These are phyloP conservation scores for Penicillium sp. DNA, from an alignment of 2,329 filamentous ascomycete species.

Conservation along the genomic window DNA sequence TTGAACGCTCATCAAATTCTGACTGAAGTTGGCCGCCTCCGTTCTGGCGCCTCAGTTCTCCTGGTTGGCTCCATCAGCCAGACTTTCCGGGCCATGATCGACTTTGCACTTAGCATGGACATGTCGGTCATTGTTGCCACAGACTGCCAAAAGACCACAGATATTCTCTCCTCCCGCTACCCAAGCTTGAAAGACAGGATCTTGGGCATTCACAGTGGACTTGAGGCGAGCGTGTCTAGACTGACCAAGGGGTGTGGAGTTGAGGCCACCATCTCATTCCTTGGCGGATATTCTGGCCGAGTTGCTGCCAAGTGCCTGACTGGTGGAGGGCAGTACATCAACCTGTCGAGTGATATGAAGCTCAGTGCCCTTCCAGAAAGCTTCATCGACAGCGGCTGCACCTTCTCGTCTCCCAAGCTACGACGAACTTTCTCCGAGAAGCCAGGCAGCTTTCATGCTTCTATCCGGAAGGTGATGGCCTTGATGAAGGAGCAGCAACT, in stretches of 20 bases:
- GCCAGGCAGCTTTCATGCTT: constrained; percentile 17
- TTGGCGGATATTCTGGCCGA: constrained; percentile 16
- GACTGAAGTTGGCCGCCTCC: constrained; percentile 14
- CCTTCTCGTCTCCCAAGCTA: constrained; percentile 20
- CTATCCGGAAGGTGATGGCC: constrained; percentile 13
- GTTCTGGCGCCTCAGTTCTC: constrained; percentile 16
- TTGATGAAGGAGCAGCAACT: constrained; percentile 20
- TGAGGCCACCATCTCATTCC: constrained; percentile 19
- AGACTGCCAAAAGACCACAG: constrained; percentile 10
- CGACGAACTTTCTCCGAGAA: constrained; percentile 19
- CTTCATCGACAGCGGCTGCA: constrained; percentile 22
- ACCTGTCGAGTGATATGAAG: constrained; percentile 21
- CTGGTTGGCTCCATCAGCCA: constrained; percentile 16
- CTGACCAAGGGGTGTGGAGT: constrained; percentile 21
- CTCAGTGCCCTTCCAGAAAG: constrained; percentile 21
- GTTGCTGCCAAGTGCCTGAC: constrained; percentile 18
- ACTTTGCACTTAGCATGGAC: constrained; percentile 16
- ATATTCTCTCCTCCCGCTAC: constrained; percentile 13
- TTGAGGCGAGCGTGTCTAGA: constrained; percentile 18
- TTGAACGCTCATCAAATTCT: constrained; percentile 18
- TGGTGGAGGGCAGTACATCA: constrained; percentile 22
- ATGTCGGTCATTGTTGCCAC: constrained; percentile 21
- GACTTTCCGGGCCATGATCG: constrained; percentile 19
- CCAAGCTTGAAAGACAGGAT: constrained; percentile 13
- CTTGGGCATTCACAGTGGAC: constrained; percentile 11